Conservation (phyloP, 1,284 basidiomycete species). For the Farysia itapuensis region DNA sequence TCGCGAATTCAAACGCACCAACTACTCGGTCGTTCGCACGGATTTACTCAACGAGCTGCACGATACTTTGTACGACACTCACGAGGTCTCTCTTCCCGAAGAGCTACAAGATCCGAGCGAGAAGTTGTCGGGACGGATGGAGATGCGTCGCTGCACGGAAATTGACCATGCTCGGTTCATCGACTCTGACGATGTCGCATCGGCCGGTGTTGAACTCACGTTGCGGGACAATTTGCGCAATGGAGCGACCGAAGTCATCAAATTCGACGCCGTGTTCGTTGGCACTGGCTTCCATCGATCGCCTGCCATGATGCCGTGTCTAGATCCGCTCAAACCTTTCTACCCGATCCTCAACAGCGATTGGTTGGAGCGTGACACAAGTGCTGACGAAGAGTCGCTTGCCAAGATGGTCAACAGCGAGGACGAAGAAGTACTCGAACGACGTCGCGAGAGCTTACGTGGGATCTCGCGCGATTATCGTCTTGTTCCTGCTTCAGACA, state of each 20-base stretch:
- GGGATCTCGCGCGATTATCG: conserved; percentile 58
- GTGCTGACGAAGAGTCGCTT: conserved; percentile 37
- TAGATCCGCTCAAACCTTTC: conserved; percentile 35
- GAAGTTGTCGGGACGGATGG: conserved; percentile 25
- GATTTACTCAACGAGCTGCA: conserved; percentile 52
- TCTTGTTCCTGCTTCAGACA: conserved; percentile 30
- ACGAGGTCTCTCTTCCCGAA: conserved; percentile 34
- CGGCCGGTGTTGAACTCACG: conserved; percentile 16
- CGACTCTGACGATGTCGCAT: conserved; percentile 6
- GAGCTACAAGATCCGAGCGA: conserved; percentile 46
- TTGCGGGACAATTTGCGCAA: conserved; percentile 24
- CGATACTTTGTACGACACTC: conserved; percentile 54
- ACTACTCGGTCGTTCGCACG: conserved; percentile 55
- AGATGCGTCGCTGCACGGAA: conserved; percentile 33
- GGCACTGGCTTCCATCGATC: conserved; percentile 53
- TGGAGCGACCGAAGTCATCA: conserved; percentile 17
- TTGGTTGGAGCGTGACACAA: conserved; percentile 19
- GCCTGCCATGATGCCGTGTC: conserved; percentile 36
- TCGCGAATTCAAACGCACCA: conserved; percentile 56
- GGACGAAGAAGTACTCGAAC: conserved; percentile 39
- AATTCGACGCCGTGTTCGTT: conserved; percentile 54
- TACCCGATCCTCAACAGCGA: conserved; percentile 46
- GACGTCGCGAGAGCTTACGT: conserved; percentile 31
- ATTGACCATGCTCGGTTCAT: conserved; percentile 18
- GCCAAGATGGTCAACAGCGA: conserved; percentile 22